Base-by-base conservation (phyloP, 768 basidiomycete species). In the Suillus ampliporus region DNA sequence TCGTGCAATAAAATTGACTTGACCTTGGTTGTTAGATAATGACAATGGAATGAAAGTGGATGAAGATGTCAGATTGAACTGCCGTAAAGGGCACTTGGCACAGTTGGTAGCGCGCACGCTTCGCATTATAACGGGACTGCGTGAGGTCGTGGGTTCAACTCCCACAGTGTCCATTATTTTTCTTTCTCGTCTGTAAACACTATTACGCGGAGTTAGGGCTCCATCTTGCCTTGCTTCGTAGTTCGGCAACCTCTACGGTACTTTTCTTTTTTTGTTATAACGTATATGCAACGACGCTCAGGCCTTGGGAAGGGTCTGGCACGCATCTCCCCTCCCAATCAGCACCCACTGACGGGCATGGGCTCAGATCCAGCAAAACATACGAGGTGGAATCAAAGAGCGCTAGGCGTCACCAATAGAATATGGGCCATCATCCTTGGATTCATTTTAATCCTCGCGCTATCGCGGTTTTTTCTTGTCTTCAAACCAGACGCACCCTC, bases 341-440 rank as follows among this genome's bases (percentile, higher is more conserved):
- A 80, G 23, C 70, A 72, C 35, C 68, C 61, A 57, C 75, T 82
- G 53, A 74, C 77, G n/a, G 74, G 72, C 38, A 85, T 86, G 84
- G 80, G 78, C 67, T 73, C 78, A 54, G 76, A 79, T 68, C 21
- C 65, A 14, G 83, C 89, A 57, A 83, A 84, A 51, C 73, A 71
- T n/a, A 81, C 87, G 5, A 82, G 84, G 62, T 79, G 86, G 65
- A 79, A 76, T 68, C 83, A 84, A 68, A 86, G 88, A 66, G 83
- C 74, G 53, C 74, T 91, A 63, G 87, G 86, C 67, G 82, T 90
- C 67, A 85, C 86, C 4, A 86, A 86, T 74, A 85, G 89, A 64
- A 87, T 92, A 74, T 91, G 89, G 86, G 77, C 84, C 68, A 79
- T 92, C 62, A 63, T 88, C 56, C 69, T 82, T 54, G 72, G 85